phyloP scores from a whole-genome alignment of 2,329 filamentous ascomycete species.

The Didymella pinodella region DNA sequence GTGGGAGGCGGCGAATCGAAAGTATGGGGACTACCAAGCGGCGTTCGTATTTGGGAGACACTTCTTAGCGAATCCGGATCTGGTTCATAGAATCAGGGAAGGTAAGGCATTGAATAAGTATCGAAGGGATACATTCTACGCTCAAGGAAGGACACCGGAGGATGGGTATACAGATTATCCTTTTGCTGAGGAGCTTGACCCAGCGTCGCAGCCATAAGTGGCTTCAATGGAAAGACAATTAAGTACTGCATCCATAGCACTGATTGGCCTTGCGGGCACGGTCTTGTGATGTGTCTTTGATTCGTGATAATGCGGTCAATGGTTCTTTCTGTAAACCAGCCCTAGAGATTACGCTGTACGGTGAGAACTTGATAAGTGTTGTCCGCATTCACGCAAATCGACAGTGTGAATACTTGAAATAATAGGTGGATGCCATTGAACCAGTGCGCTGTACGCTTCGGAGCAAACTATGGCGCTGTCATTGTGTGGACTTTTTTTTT shows the following conservation, averaged over 20 bases:
- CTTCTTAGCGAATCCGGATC: constrained; percentile 56
- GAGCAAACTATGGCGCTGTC: background rate
- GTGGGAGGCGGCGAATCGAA: constrained; percentile 37
- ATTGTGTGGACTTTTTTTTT: background rate
- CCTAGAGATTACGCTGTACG: too few relatives aligned
- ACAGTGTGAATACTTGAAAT: background rate
- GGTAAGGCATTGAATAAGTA: constrained; percentile 2
- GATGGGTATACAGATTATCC: constrained; percentile 18
- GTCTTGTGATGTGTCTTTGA: too few relatives aligned
- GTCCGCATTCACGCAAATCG: background rate
- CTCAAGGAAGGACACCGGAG: background rate
- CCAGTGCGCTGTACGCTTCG: background rate
- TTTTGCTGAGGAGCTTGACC: background rate
- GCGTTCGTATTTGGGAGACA: constrained; percentile 54
- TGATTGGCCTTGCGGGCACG: too few relatives aligned
- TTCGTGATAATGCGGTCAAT: too few relatives aligned
- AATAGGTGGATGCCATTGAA: too few relatives aligned
- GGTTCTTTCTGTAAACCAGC: too few relatives aligned
- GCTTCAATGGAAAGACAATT: background rate
- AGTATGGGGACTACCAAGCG: constrained; percentile 52
- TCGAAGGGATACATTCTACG: constrained; percentile 17
- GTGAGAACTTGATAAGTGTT: too few relatives aligned
- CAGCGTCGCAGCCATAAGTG: background rate
- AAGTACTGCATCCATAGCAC: too few relatives aligned
- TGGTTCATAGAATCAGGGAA: constrained; percentile 5